Evolutionary conservation across 2,329 filamentous ascomycete genomes (phyloP).

Genomic region (Colletotrichum godetiae): DNA sequence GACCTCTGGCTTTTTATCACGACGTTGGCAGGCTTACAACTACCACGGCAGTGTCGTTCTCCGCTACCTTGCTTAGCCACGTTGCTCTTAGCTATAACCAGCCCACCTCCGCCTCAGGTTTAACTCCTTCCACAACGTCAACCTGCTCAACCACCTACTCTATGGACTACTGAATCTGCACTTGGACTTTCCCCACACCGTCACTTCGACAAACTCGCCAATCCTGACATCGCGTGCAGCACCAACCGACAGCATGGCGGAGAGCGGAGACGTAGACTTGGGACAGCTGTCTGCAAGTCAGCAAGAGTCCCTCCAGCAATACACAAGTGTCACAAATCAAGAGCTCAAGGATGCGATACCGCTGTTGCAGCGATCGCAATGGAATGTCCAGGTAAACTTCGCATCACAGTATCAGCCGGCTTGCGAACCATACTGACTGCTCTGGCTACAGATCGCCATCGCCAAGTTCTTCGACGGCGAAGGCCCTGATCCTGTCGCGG

Average conservation of each 20-base stretch:
- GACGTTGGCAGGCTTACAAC: background rate
- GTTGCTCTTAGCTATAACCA: background rate
- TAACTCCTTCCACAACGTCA: background rate
- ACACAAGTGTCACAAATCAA: slow-evolving; percentile 88
- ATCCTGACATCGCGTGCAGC: background rate
- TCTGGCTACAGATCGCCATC: slow-evolving; percentile 79
- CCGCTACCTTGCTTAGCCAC: background rate
- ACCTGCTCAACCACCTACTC: background rate
- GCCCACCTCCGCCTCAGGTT: background rate
- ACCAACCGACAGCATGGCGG: slow-evolving; percentile 48
- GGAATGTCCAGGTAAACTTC: slow-evolving; percentile 85
- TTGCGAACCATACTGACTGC: background rate
- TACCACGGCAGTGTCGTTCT: background rate
- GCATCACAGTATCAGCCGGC: background rate
- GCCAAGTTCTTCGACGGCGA: slow-evolving; percentile 98
- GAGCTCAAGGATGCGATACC: slow-evolving; percentile 80
- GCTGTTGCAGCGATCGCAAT: slow-evolving; percentile 86
- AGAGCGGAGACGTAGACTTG: slow-evolving; percentile 65
- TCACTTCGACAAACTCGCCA: background rate
- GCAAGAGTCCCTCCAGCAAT: slow-evolving; percentile 87
- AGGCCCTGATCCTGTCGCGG: slow-evolving; percentile 82
- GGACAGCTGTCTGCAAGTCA: slow-evolving; percentile 80
- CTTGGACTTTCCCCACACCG: background rate
- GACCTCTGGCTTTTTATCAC: background rate
- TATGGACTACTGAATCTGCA: slow-evolving; percentile 9